Evolutionary conservation across 202 grass and related monocot genomes (phyloP).

Genomic region (Brachypodium distachyon): DNA sequence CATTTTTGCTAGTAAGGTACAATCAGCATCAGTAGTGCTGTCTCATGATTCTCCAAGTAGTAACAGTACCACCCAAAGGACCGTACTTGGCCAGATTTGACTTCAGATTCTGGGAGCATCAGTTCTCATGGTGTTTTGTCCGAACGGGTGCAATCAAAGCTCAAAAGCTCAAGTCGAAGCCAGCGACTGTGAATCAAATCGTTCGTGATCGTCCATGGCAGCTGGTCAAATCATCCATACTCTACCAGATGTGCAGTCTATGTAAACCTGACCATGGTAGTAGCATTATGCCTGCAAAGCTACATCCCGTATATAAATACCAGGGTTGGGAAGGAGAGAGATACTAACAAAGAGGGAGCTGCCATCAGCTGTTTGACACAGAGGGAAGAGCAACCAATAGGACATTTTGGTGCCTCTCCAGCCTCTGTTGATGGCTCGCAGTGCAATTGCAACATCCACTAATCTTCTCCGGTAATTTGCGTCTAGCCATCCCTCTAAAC

Average conservation of each 20-base stretch:
- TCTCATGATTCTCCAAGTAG: conserved; percentile 11
- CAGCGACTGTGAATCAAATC: conserved; percentile 8
- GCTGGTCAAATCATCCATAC: conserved; percentile 4
- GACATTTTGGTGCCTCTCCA: background rate
- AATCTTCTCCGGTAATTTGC: conserved; percentile 33
- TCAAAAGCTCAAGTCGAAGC: conserved; percentile 15
- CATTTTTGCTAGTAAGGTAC: conserved; percentile 4
- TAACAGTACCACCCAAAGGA: conserved; percentile 12
- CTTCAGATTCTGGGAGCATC: conserved; percentile 29
- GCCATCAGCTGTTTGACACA: background rate
- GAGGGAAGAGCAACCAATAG: background rate
- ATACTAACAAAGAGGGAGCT: conserved; percentile 22
- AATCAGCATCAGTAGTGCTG: background rate
- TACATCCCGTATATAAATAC: conserved; percentile 32
- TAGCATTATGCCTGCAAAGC: background rate
- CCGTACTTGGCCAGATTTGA: conserved; percentile 14
- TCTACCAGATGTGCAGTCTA: background rate
- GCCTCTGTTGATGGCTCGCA: conserved; percentile 4
- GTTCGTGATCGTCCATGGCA: background rate
- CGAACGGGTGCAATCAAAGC: conserved; percentile 33
- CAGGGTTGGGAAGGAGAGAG: conserved; percentile 3
- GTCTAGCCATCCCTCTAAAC: conserved; percentile 29
- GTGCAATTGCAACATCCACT: conserved; percentile 22
- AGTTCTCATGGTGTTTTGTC: conserved; percentile 29
- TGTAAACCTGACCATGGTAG: background rate